phyloP scores from a whole-genome alignment of 2,329 filamentous ascomycete genomes.

The Fusarium chaquense region DNA sequence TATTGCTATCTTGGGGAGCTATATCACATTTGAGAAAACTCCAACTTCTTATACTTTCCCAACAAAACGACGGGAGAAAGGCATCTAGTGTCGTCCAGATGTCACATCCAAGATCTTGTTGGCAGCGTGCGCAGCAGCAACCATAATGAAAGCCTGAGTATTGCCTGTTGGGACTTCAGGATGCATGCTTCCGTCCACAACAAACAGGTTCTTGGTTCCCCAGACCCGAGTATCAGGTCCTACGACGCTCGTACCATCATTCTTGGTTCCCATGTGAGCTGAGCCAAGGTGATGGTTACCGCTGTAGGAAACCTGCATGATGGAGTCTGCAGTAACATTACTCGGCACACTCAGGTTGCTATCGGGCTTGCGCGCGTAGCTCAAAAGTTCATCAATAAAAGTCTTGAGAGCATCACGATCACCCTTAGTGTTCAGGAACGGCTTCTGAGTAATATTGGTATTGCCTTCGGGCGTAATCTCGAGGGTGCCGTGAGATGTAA shows the following conservation, averaged over 20 bases:
- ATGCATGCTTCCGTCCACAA: constrained; percentile 50
- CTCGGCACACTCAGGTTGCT: constrained; percentile 38
- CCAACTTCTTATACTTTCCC: neutral
- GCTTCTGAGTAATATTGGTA: constrained; percentile 56
- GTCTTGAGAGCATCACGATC: constrained; percentile 47
- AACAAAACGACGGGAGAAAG: neutral
- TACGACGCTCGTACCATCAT: constrained; percentile 51
- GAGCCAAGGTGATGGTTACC: constrained; percentile 51
- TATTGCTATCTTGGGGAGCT: neutral
- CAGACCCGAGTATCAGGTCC: constrained; percentile 50
- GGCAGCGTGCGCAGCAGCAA: constrained; percentile 45
- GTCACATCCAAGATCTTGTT: constrained; percentile 38
- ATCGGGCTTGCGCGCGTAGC: constrained; percentile 40
- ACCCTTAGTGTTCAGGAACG: constrained; percentile 51
- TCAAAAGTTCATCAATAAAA: constrained; percentile 46
- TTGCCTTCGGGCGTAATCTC: constrained; percentile 54
- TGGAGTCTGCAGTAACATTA: constrained; percentile 44
- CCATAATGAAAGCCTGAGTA: constrained; percentile 45
- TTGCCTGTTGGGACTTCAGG: constrained; percentile 49
- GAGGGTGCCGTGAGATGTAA: constrained; percentile 60
- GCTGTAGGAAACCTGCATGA: constrained; percentile 42
- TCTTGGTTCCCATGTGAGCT: constrained; percentile 48
- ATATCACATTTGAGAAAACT: neutral
- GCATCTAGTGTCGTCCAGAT: neutral
- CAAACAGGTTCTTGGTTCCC: constrained; percentile 49